Conservation (phyloP, 2,329 filamentous ascomycete genomes). For the Ploettnerulaceae sp. region DNA sequence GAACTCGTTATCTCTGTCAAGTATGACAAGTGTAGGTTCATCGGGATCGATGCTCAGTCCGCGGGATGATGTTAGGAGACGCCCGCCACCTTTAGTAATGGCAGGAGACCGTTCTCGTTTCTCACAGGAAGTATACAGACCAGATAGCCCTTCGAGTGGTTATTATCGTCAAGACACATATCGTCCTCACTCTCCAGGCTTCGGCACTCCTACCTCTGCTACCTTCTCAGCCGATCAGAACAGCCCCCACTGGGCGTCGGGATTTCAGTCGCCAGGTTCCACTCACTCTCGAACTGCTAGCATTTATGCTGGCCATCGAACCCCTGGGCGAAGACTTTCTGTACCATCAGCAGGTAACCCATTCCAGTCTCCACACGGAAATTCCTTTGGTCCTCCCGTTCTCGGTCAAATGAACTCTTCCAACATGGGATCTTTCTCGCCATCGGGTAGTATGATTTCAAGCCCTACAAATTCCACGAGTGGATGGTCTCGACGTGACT, state of each 20-base stretch:
- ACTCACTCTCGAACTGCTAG: conserved; percentile 65
- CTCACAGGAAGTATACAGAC: conserved; percentile 63
- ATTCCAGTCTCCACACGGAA: conserved; percentile 61
- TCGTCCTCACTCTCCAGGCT: conserved; percentile 64
- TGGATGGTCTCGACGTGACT: conserved; percentile 59
- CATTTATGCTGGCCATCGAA: conserved; percentile 63
- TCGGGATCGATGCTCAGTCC: conserved; percentile 49
- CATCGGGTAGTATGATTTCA: conserved; percentile 54
- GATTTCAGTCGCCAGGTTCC: conserved; percentile 67
- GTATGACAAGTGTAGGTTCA: conserved; percentile 81
- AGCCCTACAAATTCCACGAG: conserved; percentile 60
- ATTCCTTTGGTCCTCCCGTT: conserved; percentile 51
- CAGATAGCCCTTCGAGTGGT: conserved; percentile 49
- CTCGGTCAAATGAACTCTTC: conserved; percentile 51
- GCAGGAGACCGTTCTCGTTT: conserved; percentile 65
- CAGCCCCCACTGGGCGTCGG: conserved; percentile 69
- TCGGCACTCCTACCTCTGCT: conserved; percentile 77
- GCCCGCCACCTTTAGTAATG: conserved; percentile 81
- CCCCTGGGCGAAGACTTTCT: conserved; percentile 70
- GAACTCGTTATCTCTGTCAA: conserved; percentile 81
- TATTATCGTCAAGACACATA: conserved; percentile 47
- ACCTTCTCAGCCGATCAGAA: conserved; percentile 73
- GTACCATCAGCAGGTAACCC: conserved; percentile 73
- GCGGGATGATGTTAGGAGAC: conserved; percentile 61
- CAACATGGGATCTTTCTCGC: conserved; percentile 49